Percentiles rank a stretch among this genome's conserved stretches.
Evolutionary conservation across 1,284 basidiomycete species (phyloP).

Genomic region (Cutaneotrichosporon dermatis): DNA sequence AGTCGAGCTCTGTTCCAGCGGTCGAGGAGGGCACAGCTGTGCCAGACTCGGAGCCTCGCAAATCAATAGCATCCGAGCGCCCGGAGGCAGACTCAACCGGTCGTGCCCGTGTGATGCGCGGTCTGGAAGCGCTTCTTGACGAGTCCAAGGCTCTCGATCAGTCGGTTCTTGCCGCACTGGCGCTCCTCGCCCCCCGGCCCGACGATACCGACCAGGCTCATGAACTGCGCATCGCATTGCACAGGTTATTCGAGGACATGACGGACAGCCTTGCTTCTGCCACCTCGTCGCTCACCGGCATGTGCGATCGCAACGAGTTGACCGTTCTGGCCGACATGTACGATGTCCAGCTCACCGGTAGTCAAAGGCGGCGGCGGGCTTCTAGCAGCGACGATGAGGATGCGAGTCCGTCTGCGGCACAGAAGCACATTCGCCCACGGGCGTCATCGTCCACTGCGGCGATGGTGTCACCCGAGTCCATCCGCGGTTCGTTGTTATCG

Average conservation of each 20-base stretch:
- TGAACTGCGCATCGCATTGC: conserved; percentile 32
- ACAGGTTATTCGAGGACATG: conserved; percentile 36
- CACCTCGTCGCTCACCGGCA: conserved; percentile 29
- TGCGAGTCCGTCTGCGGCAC: background rate
- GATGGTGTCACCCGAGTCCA: background rate
- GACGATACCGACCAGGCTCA: conserved; percentile 23
- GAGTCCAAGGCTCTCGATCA: conserved; percentile 23
- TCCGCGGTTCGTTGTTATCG: background rate
- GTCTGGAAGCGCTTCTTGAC: conserved; percentile 20
- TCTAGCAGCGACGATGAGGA: conserved; percentile 12
- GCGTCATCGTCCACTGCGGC: conserved; percentile 4
- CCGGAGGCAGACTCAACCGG: background rate
- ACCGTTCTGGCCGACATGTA: conserved; percentile 42
- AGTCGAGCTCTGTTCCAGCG: background rate
- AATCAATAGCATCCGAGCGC: background rate
- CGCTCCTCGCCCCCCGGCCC: conserved; percentile 22
- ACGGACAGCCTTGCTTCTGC: conserved; percentile 40
- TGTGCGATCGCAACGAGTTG: conserved; percentile 36
- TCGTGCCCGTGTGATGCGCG: conserved; percentile 1
- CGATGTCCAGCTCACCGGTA: conserved; percentile 32
- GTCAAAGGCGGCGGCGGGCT: background rate
- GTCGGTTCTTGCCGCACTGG: conserved; percentile 25
- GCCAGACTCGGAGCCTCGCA: background rate
- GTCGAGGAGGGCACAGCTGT: background rate
- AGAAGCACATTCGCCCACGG: conserved; percentile 2